Conservation (phyloP, 768 basidiomycete genomes). For the Leccinum longicurvipes region DNA sequence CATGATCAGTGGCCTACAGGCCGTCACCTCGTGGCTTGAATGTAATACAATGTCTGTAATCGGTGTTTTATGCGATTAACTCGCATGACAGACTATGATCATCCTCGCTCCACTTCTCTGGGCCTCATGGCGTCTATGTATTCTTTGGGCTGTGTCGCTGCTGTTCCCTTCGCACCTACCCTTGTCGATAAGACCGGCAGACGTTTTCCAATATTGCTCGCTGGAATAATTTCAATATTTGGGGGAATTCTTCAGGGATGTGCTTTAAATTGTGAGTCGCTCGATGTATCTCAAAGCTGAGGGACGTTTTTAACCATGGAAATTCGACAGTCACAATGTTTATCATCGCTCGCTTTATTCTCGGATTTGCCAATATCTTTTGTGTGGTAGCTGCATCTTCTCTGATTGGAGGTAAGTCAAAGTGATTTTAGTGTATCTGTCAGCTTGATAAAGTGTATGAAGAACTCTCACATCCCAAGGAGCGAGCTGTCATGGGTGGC, state of each 20-base stretch:
- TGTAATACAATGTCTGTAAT: constrained; percentile 35
- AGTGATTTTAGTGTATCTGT: neutral
- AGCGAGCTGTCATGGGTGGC: constrained; percentile 2
- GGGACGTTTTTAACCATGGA: neutral
- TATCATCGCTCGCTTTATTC: constrained; percentile 1
- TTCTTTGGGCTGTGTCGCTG: neutral
- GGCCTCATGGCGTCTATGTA: neutral
- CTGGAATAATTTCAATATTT: neutral
- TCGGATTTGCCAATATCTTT: neutral
- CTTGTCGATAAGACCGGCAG: neutral
- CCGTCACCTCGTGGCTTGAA: constrained; percentile 52
- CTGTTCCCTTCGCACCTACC: neutral
- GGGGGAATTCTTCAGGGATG: constrained; percentile 2
- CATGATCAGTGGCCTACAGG: constrained; percentile 63
- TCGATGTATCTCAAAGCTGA: neutral
- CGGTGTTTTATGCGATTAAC: neutral
- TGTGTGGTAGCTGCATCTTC: neutral
- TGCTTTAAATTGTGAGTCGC: constrained; percentile 2
- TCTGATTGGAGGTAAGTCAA: neutral
- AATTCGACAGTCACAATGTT: constrained; percentile 5
- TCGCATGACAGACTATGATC: constrained; percentile 43
- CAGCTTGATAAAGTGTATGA: neutral
- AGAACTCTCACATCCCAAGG: constrained; percentile 19
- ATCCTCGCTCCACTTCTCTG: constrained; percentile 42
- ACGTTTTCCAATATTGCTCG: constrained; percentile 23